Base-by-base conservation (phyloP, 1,284 basidiomycete species). In the Malassezia globosa region DNA sequence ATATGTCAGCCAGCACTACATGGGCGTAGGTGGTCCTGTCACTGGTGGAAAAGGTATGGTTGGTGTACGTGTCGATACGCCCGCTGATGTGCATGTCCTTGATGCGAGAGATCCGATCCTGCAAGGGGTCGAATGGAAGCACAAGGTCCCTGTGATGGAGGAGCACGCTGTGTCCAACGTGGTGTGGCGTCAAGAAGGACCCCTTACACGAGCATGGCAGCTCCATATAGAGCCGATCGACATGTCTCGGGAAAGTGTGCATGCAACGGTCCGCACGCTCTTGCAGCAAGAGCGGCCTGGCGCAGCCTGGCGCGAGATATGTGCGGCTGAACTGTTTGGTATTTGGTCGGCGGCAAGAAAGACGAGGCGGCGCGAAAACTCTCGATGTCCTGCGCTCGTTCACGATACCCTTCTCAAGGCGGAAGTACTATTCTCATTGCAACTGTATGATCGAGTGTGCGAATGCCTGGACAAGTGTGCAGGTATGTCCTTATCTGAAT, bases 61-160 rank as follows among this genome's bases (percentile, higher is more conserved):
- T 0, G 68, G 68, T 1, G 42, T 71, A 24, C 59, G 66, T 6
- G 55, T 69, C 7, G 67, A 69, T 27, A 67, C 64, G 10, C 66
- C 66, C 3, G 63, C 66, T 14, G 68, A 71, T 33, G 51, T 71
- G 7, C 48, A 55, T 21, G 50, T 71, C 19, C 44, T 69, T 7
- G 55, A 60, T 24, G 31, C 14, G 10, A 33, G 37, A 21, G 41
- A 36, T 0, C 45, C 48, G 13, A 13, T 58, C 6, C 18, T 61
- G 5, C 33, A 40, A 10, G 46, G 40, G 0, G 50, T 48, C 2
- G 16, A 31, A 2, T 62, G 63, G 60, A 51, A 52, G 19, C 29
- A 46, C 5, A 37, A 49, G 7, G 37, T 58, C 3, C 33, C 31
- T 7, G 37, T 44, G 7, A 23, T 14, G 13, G 27, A 49, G 5